Evolutionary conservation across 208 protist species (phyloP), one percentile per base, ranked within the genome.

Genomic region (Wallacemonas sp.): DNA sequence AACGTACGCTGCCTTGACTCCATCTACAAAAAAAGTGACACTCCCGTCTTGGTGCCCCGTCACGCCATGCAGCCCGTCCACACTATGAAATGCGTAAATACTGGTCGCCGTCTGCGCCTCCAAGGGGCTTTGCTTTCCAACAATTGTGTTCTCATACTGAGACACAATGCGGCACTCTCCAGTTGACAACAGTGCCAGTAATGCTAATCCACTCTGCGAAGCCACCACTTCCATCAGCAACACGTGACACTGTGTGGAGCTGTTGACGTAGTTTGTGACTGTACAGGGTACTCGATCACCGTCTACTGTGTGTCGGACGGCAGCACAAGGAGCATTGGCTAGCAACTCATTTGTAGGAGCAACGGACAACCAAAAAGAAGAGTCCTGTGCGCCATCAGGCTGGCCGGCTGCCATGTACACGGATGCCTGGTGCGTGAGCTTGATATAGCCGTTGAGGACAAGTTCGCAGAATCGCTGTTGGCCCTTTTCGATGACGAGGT

Each of bases 21-120:
- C 53, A 2, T 76, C 69, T 2, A 62, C 42, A 54, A 88, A 88
- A 9, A 84, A 42, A 21, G 67, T 70, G 27, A 88, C 61, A 34
- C 71, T 70, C 6, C 82, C 82, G 31, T 84, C 75, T 24, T 49
- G 62, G n/a, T 21, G 51, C n/a, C 51, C 51, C 51, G 41, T 21
- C 6, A 39, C 51, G 19, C 51, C 51, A 38, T 58, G 27, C 31
- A 26, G 51, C n/a, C 26, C 51, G 14, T 31, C 51, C 8, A 31
- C 51, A 21, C 34, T 31, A 39, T 33, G n/a, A 21, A 58, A 58
- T n/a, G 51, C 51, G 51, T 39, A 58, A n/a, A 58, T 58, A 31
- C 30, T 39, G n/a, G 51, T 58, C 15, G 41, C 51, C 17, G 51
- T 26, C 8, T 39, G 51, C 6, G 51, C 51, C 4, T 39, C 51